Percentiles rank a stretch among this genome's conserved stretches.
Conservation (phyloP, 495 filamentous ascomycete genomes). For the Tuber brumale region DNA sequence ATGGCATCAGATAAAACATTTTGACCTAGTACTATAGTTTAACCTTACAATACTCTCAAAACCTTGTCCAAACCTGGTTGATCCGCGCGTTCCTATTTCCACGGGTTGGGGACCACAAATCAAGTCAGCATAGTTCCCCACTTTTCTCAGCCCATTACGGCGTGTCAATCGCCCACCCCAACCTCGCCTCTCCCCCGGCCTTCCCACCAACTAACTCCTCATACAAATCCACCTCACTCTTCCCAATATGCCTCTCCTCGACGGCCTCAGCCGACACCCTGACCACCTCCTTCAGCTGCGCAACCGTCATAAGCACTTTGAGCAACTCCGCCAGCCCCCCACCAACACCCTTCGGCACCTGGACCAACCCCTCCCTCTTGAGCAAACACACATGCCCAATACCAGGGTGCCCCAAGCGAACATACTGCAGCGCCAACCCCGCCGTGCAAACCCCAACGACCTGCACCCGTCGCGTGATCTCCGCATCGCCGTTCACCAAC, state of each 20-base stretch:
- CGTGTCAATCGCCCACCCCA: slow-evolving; percentile 7
- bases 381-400: slow-evolving; percentile 11
- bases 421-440: slow-evolving; percentile 21
- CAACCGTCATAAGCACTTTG: slow-evolving; percentile 13
- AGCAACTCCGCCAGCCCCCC: slow-evolving; percentile 14
- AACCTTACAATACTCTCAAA: neutral
- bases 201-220: neutral
- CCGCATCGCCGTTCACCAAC: slow-evolving; percentile 18
- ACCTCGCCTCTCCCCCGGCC: neutral
- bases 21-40: too few relatives aligned
- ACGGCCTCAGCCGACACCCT: slow-evolving; percentile 18
- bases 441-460: slow-evolving; percentile 31
- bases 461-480: slow-evolving; percentile 14
- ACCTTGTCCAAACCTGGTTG: neutral
- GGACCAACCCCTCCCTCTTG: slow-evolving; percentile 19
- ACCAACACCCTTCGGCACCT: slow-evolving; percentile 18
- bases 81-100: neutral
- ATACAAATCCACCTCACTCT: neutral
- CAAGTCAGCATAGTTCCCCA: slow-evolving; percentile 7
- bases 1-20: too few relatives aligned
- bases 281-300: slow-evolving; percentile 28
- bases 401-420: too few relatives aligned
- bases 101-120: neutral
- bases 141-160: slow-evolving; percentile 3
- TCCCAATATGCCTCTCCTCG: slow-evolving; percentile 4